Evolutionary conservation across 345 rosid genomes (phyloP), one percentile per base, ranked within the genome.

Genomic region (Camelina neglecta): DNA sequence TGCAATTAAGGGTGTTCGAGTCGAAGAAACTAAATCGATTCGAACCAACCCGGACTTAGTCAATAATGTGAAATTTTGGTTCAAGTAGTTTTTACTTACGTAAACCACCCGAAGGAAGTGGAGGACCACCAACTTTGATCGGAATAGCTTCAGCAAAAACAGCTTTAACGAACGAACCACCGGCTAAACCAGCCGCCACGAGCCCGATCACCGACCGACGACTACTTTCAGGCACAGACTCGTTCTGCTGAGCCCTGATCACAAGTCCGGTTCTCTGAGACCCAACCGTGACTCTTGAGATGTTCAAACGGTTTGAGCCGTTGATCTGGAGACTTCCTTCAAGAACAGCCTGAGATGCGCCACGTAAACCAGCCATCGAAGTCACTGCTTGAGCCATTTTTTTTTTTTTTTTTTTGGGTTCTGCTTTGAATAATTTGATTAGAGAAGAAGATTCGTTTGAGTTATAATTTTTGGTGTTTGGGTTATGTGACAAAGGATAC

Each of bases 91-190:
- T 59, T 47, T 55, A 88, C 97, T 88, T 86, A 95, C 97, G 87
- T 38, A 95, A 82, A 38, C 99, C 99, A 39, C 97, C 97, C 54
- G 97, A 92, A 16, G 88, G 99, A 12, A 85, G 86, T 9, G 99
- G 99, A 69, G 97, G 93, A 13, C 84, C 83, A 60, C 99, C 97
- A 4, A 95, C 83, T 80, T 88, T 92, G 84, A 95, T 95, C 21
- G 97, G 38, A 47, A n/a, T 59, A 73, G 86, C 90, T 1, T 82
- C 97, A 13, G 97, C 99, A 11, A 89, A 81, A 47, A 86, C 97
- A 48, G 82, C 84, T 51, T 86, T 86, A 68, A 81, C 97, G 16
- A 88, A 84, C 31, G 97, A 87, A 23, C 89, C 93, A 12, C 93
- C 79, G n/a, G 88, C 93, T 71, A 92, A 74, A 60, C 93, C 91